These are phyloP conservation scores for Mucor racemosus DNA, from an alignment of 371 early-diverging fungal genomes.

Conservation along the genomic window DNA sequence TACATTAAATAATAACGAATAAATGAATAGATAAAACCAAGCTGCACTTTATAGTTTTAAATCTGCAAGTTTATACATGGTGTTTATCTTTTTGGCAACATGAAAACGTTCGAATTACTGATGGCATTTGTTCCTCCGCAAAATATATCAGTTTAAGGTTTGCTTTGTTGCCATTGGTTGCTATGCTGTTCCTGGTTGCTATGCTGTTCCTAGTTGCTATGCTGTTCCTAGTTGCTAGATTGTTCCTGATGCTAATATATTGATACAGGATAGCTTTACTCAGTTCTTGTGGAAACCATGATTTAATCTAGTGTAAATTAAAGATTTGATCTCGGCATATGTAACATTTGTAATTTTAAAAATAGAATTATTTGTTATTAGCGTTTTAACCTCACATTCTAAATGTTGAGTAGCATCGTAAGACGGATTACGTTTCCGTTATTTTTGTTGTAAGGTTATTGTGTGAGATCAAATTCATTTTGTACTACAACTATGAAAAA, in stretches of 20 bases:
- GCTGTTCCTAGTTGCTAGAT: background rate
- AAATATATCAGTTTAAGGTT: too few relatives aligned
- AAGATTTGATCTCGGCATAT: background rate
- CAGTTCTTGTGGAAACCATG: too few relatives aligned
- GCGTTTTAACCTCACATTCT: background rate
- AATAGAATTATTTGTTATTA: background rate
- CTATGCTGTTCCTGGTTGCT: background rate
- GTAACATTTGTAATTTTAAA: background rate
- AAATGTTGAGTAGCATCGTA: background rate
- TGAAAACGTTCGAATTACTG: background rate
- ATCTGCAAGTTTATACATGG: background rate
- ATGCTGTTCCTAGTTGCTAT: too few relatives aligned
- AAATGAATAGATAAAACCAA: background rate
- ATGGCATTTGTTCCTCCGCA: too few relatives aligned
- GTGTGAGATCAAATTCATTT: slow-evolving; percentile 2
- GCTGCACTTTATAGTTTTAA: background rate
- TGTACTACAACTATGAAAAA: background rate
- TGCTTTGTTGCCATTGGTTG: too few relatives aligned
- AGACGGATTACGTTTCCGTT: slow-evolving; percentile 2
- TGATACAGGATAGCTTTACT: too few relatives aligned
- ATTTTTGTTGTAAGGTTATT: background rate
- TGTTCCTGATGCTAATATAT: too few relatives aligned
- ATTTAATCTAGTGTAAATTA: too few relatives aligned
- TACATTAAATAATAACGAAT: background rate
- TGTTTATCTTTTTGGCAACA: background rate